phyloP scores from a whole-genome alignment of 1,139 yeast species.

The Lodderomyces parapsilosis region DNA sequence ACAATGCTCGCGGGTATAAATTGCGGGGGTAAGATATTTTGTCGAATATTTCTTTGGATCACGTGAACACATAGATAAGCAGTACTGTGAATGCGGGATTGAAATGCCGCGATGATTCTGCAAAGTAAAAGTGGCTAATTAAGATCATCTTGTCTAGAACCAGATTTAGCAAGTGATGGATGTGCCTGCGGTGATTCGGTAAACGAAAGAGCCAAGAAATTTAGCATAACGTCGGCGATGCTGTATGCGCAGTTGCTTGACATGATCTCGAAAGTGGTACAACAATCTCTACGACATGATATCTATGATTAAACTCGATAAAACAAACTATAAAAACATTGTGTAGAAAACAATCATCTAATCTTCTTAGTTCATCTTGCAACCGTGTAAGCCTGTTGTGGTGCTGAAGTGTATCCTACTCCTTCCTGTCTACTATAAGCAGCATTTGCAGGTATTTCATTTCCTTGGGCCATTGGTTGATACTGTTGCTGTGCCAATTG shows the following conservation, averaged over 20 bases:
- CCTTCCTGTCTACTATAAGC: not conserved
- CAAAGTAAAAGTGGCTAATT: too few species aligned
- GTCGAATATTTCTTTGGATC: not conserved
- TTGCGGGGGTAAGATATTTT: too few species aligned
- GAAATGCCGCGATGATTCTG: too few species aligned
- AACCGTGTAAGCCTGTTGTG: not conserved
- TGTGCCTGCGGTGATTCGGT: too few species aligned
- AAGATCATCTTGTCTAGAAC: too few species aligned
- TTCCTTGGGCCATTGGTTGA: not conserved
- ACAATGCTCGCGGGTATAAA: too few species aligned
- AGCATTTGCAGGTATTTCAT: not conserved
- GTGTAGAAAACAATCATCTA: not conserved
- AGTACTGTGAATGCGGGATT: not conserved
- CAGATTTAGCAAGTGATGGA: too few species aligned
- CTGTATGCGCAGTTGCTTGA: too few species aligned
- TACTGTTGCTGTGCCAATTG: constrained; percentile 3
- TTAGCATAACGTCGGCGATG: too few species aligned
- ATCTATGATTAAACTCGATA: not conserved
- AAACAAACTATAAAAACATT: not conserved
- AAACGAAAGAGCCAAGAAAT: too few species aligned
- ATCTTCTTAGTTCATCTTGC: not conserved
- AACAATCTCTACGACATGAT: too few species aligned
- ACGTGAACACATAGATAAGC: not conserved
- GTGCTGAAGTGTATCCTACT: not conserved
- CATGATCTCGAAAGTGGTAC: too few species aligned